Evolutionary conservation across 768 basidiomycete species (phyloP).

Genomic region (Trametes cubensis): DNA sequence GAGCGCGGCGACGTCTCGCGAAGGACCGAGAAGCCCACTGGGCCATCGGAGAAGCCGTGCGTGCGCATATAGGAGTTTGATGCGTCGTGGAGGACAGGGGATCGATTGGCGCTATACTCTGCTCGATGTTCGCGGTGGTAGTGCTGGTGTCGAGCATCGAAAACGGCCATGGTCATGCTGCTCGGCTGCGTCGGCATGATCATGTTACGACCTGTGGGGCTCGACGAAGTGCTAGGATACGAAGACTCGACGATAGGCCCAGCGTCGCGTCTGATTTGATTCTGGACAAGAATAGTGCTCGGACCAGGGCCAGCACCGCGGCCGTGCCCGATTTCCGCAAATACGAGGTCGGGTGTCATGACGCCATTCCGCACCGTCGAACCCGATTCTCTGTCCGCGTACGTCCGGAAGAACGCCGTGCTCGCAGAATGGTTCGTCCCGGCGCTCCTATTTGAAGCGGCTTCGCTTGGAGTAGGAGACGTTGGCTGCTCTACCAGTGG

Average conservation of each 20-base stretch:
- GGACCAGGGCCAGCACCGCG: conserved; percentile 46
- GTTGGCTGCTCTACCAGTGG: conserved; percentile 60
- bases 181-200: neutral
- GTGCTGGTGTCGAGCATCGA: conserved; percentile 11
- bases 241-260: conserved; percentile 9
- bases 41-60: conserved; percentile 14
- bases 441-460: conserved; percentile 56
- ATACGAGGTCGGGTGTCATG: conserved; percentile 72
- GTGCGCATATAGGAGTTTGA: conserved; percentile 28
- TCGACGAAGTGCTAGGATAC: conserved; percentile 8
- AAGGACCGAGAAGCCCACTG: conserved; percentile 19
- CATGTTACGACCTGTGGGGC: conserved; percentile 11
- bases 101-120: conserved; percentile 15
- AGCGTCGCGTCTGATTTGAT: conserved; percentile 10
- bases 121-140: conserved; percentile 14
- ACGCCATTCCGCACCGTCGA: conserved; percentile 47
- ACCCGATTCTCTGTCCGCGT: conserved; percentile 43
- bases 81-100: conserved; percentile 28
- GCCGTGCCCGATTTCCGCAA: conserved; percentile 77
- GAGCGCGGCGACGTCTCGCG: conserved; percentile 25
- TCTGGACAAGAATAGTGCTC: conserved; percentile 22
- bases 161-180: conserved; percentile 21
- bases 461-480: conserved; percentile 62
- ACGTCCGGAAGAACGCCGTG: conserved; percentile 63
- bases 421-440: conserved; percentile 58